phyloP scores from a whole-genome alignment of 495 filamentous ascomycete genomes.

The Aspergillus sclerotiicarbonarius region DNA sequence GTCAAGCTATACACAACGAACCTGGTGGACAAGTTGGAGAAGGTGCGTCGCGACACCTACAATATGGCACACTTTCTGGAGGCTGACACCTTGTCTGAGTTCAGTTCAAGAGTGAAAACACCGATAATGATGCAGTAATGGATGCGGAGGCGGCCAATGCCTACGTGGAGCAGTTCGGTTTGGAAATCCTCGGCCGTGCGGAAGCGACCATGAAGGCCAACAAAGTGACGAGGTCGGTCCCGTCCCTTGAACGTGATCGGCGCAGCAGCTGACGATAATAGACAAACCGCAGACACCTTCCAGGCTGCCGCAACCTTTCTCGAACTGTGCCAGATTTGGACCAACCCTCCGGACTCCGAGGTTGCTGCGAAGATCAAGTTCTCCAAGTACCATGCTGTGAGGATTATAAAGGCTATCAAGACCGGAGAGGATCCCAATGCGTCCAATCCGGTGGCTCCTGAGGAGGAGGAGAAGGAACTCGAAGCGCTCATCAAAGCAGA shows the following conservation, averaged over 20 bases:
- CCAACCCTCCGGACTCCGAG: conserved; percentile 65
- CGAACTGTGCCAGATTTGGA: conserved; percentile 81
- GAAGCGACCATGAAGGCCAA: conserved; percentile 78
- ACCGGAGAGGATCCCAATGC: conserved; percentile 91
- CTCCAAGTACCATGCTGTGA: conserved; percentile 90
- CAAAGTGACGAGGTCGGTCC: conserved; percentile 73
- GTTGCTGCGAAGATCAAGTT: conserved; percentile 86
- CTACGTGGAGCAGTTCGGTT: conserved; percentile 90
- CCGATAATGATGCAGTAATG: conserved; percentile 66
- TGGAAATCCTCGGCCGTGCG: conserved; percentile 81
- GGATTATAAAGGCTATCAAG: conserved; percentile 87
- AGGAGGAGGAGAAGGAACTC: conserved; percentile 30
- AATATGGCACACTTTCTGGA: neutral
- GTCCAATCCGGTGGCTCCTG: conserved; percentile 69
- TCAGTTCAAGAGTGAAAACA: conserved; percentile 65
- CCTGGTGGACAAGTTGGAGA: conserved; percentile 90
- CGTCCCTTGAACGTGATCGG: neutral
- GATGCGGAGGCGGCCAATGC: conserved; percentile 84
- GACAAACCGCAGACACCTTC: conserved; percentile 92
- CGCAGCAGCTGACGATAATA: conserved; percentile 32
- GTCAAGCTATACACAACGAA: conserved; percentile 71
- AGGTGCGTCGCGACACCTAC: conserved; percentile 45
- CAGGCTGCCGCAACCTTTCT: conserved; percentile 89
- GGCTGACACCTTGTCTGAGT: conserved; percentile 11
- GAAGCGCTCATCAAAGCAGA: conserved; percentile 11